Conservation (phyloP, 2,329 filamentous ascomycete genomes). For the Chaetomiaceae sp. region DNA sequence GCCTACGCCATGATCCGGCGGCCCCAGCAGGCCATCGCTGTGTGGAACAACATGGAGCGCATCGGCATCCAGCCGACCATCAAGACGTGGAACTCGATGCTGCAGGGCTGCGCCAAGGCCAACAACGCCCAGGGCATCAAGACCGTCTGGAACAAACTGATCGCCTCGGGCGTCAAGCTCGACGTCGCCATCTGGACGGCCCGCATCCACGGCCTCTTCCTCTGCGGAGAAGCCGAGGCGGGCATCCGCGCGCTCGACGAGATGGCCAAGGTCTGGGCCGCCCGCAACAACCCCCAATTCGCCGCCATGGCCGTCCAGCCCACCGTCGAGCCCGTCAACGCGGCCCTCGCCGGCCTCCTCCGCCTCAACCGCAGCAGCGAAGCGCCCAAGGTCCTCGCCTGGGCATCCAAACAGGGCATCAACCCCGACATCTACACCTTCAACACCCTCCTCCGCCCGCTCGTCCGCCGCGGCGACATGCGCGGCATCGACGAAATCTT, state of each 20-base stretch:
- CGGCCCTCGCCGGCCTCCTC: slow-evolving; percentile 61
- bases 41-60: slow-evolving; percentile 41
- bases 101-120: slow-evolving; percentile 62
- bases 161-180: slow-evolving; percentile 52
- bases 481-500: slow-evolving; percentile 51
- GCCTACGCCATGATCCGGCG: slow-evolving; percentile 31
- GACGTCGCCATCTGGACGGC: slow-evolving; percentile 67
- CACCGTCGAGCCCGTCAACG: slow-evolving; percentile 63
- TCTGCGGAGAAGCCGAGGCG: slow-evolving; percentile 46
- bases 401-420: slow-evolving; percentile 54
- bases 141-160: slow-evolving; percentile 63
- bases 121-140: slow-evolving; percentile 58
- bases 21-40: slow-evolving; percentile 30
- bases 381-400: slow-evolving; percentile 53
- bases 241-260: slow-evolving; percentile 63
- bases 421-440: slow-evolving; percentile 56
- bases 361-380: slow-evolving; percentile 42
- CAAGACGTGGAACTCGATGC: slow-evolving; percentile 68
- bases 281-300: slow-evolving; percentile 31
- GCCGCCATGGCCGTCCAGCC: slow-evolving; percentile 49
- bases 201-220: slow-evolving; percentile 62
- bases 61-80: slow-evolving; percentile 55
- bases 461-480: slow-evolving; percentile 47
- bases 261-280: slow-evolving; percentile 59
- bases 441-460: slow-evolving; percentile 63